Evolutionary conservation across 352 stramenopile genomes (phyloP).

Genomic region (Phytophthora cryptogea): DNA sequence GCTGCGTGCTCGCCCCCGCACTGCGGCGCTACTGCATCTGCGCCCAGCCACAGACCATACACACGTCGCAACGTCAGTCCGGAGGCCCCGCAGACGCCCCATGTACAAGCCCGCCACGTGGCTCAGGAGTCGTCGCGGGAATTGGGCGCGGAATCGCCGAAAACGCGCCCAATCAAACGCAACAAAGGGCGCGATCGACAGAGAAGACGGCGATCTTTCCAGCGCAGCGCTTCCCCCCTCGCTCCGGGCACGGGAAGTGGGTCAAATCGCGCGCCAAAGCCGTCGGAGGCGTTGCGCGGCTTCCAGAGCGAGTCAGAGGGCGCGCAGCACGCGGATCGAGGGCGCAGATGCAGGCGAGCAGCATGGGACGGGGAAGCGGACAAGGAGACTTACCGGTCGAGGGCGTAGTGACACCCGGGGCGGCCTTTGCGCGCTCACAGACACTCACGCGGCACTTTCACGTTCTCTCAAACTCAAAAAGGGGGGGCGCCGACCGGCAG

Average conservation of each 20-base stretch:
- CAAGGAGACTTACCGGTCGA: constrained; percentile 36
- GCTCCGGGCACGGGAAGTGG: constrained; percentile 15
- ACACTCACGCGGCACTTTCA: constrained; percentile 44
- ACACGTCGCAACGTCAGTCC: constrained; percentile 20
- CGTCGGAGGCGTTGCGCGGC: not conserved
- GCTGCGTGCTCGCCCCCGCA: constrained; percentile 27
- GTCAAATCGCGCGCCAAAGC: constrained; percentile 18
- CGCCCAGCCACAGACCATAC: constrained; percentile 17
- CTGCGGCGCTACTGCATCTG: constrained; percentile 40
- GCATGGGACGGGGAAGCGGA: not conserved
- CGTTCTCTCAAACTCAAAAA: constrained; percentile 46
- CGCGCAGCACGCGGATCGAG: constrained; percentile 28
- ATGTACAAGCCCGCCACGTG: constrained; percentile 19
- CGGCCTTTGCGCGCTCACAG: constrained; percentile 36
- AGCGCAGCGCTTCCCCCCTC: constrained; percentile 15
- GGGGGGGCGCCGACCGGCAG: not conserved
- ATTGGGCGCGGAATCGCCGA: constrained; percentile 28
- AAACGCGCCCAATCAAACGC: constrained; percentile 24
- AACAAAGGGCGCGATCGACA: constrained; percentile 21
- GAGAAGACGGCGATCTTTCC: constrained; percentile 19
- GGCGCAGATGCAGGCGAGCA: constrained; percentile 14
- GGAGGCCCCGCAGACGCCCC: not conserved
- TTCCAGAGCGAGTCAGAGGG: constrained; percentile 27
- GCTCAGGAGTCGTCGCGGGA: constrained; percentile 12
- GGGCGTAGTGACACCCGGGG: constrained; percentile 30